Evolutionary conservation across 2,329 filamentous ascomycete genomes (phyloP), one percentile per base, ranked within the genome.

Genomic region (Sclerotinia minor): DNA sequence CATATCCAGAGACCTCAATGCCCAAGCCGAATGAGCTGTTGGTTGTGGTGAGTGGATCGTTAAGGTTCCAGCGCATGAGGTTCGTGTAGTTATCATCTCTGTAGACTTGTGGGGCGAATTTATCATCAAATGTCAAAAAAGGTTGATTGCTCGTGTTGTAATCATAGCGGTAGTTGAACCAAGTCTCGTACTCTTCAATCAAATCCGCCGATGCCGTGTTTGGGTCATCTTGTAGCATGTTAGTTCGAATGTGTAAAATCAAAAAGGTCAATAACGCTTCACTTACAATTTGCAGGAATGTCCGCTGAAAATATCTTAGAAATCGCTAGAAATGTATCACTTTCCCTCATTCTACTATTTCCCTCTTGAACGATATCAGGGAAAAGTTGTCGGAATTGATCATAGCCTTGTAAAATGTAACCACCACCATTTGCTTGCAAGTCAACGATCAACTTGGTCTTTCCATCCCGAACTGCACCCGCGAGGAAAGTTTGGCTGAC

Each of bases 361-460:
- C 72, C 75, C 38, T 73, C 71, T 64, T 76, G 75, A 7, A 73
- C 72, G n/a, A 77, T 75, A 19, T 71, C 65, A 44, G 77, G 76
- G 64, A 78, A 77, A 59, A 77, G 73, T 55, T 81, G 75, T 26
- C 77, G 74, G 74, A 88, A 88, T 0, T 83, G 69, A 64, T 83
- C 81, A 55, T 81, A 82, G 0, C 81, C 83, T 9, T 81, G 79
- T 9, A 79, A 72, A 19, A 85, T 74, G 55, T 77, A 76, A 1
- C 89, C 88, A 50, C 88, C 89, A 0, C 79, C 80, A 71, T 91
- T 92, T 2, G 79, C 81, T 5, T 84, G 82, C 8, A 91, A 74
- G 70, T 91, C 89, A 68, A 91, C 84, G 41, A 91, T 80, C 6
- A 91, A 79, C 75, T 85, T 87, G 2, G 79, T 84, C 74, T 87